phyloP scores from a whole-genome alignment of 345 rosid genomes.

The Eucalyptus lansdowneana region DNA sequence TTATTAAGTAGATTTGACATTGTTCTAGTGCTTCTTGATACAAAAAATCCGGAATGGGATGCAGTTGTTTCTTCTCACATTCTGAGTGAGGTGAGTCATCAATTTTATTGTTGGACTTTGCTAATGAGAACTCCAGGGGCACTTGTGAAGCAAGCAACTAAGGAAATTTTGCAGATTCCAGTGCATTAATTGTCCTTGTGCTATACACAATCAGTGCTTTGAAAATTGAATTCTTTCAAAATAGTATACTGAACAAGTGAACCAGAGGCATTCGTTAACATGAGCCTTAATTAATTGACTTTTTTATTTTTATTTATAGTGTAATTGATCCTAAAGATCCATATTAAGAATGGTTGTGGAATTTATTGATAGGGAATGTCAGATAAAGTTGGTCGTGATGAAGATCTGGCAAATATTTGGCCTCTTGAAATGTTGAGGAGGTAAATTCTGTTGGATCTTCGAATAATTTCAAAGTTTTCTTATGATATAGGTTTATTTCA shows the following conservation, averaged over 20 bases:
- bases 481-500: neutral
- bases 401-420: slow-evolving; percentile 53
- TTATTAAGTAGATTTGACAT: slow-evolving; percentile 91
- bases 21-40: slow-evolving; percentile 85
- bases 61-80: slow-evolving; percentile 95
- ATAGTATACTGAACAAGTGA: neutral
- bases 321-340: neutral
- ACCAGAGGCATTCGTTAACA: neutral
- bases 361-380: slow-evolving; percentile 25
- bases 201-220: neutral
- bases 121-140: neutral
- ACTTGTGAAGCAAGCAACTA: neutral
- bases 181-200: neutral
- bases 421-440: slow-evolving; percentile 69
- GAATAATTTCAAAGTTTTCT: neutral
- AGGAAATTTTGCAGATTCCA: neutral
- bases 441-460: slow-evolving; percentile 12
- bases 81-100: slow-evolving; percentile 53
- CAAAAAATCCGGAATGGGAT: slow-evolving; percentile 99
- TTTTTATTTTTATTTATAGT: neutral
- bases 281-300: neutral
- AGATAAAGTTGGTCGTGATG: slow-evolving; percentile 18
- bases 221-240: neutral
- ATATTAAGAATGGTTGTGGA: neutral
- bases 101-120: neutral